Evolutionary conservation across 129 eudicot species (phyloP).

Genomic region (Logfia minima): DNA sequence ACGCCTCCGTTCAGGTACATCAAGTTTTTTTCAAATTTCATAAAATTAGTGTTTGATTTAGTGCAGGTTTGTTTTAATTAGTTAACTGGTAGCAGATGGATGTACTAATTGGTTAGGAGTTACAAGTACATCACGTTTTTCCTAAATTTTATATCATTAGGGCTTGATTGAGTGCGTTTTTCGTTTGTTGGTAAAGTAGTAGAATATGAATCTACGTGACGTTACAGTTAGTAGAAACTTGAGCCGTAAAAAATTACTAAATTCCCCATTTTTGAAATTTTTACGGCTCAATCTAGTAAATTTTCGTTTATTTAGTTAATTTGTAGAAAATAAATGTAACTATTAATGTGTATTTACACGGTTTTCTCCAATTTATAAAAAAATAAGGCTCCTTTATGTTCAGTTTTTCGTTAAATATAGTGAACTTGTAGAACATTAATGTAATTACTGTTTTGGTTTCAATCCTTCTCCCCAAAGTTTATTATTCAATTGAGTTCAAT

Average conservation of each 20-base stretch:
- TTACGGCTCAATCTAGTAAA: background rate
- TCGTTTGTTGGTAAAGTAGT: background rate
- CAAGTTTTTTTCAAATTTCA: background rate
- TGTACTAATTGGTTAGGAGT: constrained; percentile 5
- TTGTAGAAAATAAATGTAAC: constrained; percentile 6
- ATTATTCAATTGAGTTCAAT: background rate
- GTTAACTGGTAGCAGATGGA: background rate
- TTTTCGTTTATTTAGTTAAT: background rate
- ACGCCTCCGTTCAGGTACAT: constrained; percentile 25
- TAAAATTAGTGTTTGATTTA: background rate
- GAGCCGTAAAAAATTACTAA: too few relatives aligned
- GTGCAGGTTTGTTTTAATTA: background rate
- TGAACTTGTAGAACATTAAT: background rate
- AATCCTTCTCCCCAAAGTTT: too few relatives aligned
- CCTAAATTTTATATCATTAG: background rate
- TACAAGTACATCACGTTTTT: background rate
- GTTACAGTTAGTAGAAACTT: background rate
- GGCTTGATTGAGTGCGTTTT: background rate
- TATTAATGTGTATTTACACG: background rate
- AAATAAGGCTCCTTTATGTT: background rate
- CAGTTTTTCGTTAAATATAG: background rate
- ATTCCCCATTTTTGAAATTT: background rate
- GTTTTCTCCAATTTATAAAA: background rate
- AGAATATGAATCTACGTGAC: background rate
- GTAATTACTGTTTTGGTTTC: background rate